Evolutionary conservation across 2,329 filamentous ascomycete genomes (phyloP), one percentile per base, ranked within the genome.

Genomic region (Venturia carpophila): DNA sequence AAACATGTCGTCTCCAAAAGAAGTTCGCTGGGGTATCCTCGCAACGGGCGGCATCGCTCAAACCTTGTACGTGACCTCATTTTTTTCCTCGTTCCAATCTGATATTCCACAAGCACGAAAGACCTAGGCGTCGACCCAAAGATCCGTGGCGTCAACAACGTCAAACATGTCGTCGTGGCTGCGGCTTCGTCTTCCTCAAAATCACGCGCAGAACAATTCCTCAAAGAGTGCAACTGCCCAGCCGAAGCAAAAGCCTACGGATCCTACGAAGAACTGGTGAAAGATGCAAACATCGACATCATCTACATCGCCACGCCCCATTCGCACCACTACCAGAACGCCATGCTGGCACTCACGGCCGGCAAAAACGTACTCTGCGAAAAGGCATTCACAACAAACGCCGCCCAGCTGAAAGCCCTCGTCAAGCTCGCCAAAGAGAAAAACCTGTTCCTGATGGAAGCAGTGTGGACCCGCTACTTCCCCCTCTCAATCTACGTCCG

Each of bases 281-380:
- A 84, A 62, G 90, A 96, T 73, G 79, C 87, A 7, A 83, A 90
- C 71, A 84, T 96, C 69, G 90, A 96, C 75, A 90, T 95, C 70
- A 78, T 96, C 77, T 96, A 96, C 76, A 85, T 96, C 65, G 91
- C 91, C 30, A 96, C 92, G 4, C 92, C 92, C 19, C 92, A 96
- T 79, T 92, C 89, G 71, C 92, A 96, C 75, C 92, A 96, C 79
- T 96, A 92, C 79, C 91, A 95, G 75, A 93, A 96, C 77, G 84
- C 86, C 68, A 90, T 92, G 84, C 83, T 95, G n/a, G 89, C 87
- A 55, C 81, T 96, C 47, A 84, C 90, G 69, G 89, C 89, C 9
- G 89, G 90, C 71, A 96, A 96, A 81, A 83, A 93, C 71, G 91
- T 96, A 39, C 83, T 96, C 42, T 96, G 91, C 75, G 92, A 96